Base-by-base conservation (phyloP, 2,329 filamentous ascomycete species). In the Sclerotinia glacialis region DNA sequence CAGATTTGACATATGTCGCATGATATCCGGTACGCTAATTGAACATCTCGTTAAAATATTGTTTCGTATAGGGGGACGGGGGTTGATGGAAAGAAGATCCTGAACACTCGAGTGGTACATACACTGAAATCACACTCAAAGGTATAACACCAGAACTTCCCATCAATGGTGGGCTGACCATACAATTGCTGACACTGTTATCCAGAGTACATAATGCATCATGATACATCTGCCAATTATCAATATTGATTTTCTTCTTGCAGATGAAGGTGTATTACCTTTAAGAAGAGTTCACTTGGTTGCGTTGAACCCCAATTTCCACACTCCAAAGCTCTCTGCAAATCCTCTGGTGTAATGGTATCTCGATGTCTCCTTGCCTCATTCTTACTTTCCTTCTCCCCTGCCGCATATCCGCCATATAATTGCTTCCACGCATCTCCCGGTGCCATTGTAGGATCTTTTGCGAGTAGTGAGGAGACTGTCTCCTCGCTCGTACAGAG, bases 1-100 rank as follows among this genome's bases (percentile, higher is more conserved):
- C 26, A 91, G 80, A 71, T 93, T 93, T 1, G 89, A 86, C 78
- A 91, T 89, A 75, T 93, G 90, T 1, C 89, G 83, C 68, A 85
- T 86, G 37, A 93, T 85, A 74, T 93, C 90, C 0, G 88, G 86
- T 28, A 91, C 78, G 1, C 81, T 81, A 60, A n/a, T 26, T 34
- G 69, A 77, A 34, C 2, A 7, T 66, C 72, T n/a, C 40, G 56
- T 68, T 49, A 68, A 60, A 40, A 53, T 44, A 37, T 23, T 53
- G 12, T 40, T 21, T 23, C 42, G 28, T 21, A 28, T 16, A 44
- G 31, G 52, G 23, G 21, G 44, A 16, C 0, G 37, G 14, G 37
- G 4, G 0, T 37, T 23, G 7, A 14, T 14, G 5, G 28, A 11
- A 6, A 3, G 1, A 28, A 14, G 11, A 58, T n/a, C n/a, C 9